Evolutionary conservation across 768 basidiomycete species (phyloP), one percentile per base, ranked within the genome.

Genomic region (Mycena alexandri): DNA sequence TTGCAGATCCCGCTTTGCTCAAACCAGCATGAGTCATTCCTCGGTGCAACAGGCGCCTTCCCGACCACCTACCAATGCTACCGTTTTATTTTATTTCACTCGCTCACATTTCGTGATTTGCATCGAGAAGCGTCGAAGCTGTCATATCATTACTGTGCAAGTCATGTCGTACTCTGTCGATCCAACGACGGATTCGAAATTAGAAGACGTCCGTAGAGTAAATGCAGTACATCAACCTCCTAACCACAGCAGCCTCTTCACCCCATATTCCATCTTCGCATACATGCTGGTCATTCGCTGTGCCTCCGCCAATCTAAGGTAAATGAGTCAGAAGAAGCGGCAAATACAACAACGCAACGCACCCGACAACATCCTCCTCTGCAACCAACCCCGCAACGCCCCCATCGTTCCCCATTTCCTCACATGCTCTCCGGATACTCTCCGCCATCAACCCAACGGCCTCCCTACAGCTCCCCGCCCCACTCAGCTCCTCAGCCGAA

Each of bases 241-340:
- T 53, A 97, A 79, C 95, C 95, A 97, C 65, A 97, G 79, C 75
- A 97, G 80, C 70, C 95, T 84, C 84, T 96, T 98, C 56, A 98
- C 84, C 0, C 93, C 94, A 76, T 97, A 95, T 75, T 98, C 96
- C 89, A 97, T 92, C 80, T 95, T 95, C 16, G 95, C 88, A 77
- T 94, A 93, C 71, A 96, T 83, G 67, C 90, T 93, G 3, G 94
- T 98, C 83, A 91, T 90, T 60, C 88, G 85, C 76, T 92, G 90
- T 2, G 96, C 96, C 71, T 98, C 94, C 9, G 86, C 85, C 71
- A 96, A 76, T 72, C 94, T 96, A 71, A 53, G 65, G 43, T 64
- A 56, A 43, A 61, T 25, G n/a, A 52, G 24, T 58, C 63, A 69
- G 54, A 73, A 61, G 70, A 61, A 51, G 46, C 25, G 3, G 63